These are phyloP conservation scores for Lichtheimia hyalospora DNA, from an alignment of 371 early-diverging fungal genomes.

Conservation along the genomic window DNA sequence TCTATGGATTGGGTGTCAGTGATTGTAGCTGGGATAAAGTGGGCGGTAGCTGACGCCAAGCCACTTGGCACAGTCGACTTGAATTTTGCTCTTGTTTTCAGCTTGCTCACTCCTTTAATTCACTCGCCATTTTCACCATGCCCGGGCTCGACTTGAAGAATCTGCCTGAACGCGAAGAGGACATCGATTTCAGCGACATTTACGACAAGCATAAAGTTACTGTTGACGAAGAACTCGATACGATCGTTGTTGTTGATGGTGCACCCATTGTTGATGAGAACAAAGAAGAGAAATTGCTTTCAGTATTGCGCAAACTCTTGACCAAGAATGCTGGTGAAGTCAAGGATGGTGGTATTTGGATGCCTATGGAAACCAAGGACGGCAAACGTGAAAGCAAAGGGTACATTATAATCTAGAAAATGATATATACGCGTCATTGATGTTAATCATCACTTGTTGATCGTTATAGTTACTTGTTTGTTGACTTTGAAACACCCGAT, in stretches of 20 bases:
- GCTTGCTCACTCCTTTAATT: too few relatives aligned
- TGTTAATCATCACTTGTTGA: not conserved
- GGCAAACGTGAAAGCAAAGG: slow-evolving; percentile 83
- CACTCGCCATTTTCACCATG: slow-evolving; percentile 17
- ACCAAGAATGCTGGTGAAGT: slow-evolving; percentile 73
- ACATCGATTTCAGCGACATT: slow-evolving; percentile 90
- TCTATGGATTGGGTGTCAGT: not conserved
- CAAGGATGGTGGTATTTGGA: slow-evolving; percentile 79
- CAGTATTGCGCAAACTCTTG: slow-evolving; percentile 81
- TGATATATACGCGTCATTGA: not conserved
- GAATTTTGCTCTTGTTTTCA: too few relatives aligned
- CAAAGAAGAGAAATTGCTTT: slow-evolving; percentile 84
- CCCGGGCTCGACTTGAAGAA: slow-evolving; percentile 53
- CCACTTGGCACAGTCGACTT: not conserved
- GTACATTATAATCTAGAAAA: slow-evolving; percentile 32
- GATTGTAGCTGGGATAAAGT: not conserved
- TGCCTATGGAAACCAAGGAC: slow-evolving; percentile 82
- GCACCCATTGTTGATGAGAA: slow-evolving; percentile 86
- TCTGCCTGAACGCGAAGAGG: slow-evolving; percentile 64
- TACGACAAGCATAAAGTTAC: slow-evolving; percentile 74
- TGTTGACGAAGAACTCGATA: slow-evolving; percentile 76
- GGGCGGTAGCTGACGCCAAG: not conserved
- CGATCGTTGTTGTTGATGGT: slow-evolving; percentile 90
- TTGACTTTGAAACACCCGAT: slow-evolving; percentile 90
- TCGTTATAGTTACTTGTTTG: slow-evolving; percentile 80